Percentiles rank a stretch among this genome's conserved stretches.
These are phyloP conservation scores for Trypanosoma avium DNA, from an alignment of 208 protist species.

Conservation along the genomic window DNA sequence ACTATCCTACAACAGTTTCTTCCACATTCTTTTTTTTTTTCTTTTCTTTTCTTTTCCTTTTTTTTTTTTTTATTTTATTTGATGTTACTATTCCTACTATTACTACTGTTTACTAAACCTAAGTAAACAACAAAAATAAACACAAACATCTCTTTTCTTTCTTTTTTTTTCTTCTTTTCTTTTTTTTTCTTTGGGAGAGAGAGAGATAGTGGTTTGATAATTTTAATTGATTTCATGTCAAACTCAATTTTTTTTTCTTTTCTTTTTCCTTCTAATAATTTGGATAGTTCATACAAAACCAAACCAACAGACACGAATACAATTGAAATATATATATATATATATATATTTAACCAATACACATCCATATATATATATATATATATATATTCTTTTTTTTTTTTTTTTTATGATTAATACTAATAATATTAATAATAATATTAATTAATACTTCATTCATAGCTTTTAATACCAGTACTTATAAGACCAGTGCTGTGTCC, in stretches of 20 bases:
- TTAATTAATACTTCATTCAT: neutral
- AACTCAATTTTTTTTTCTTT: neutral
- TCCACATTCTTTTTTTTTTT: conserved; percentile 6
- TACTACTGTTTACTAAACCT: neutral
- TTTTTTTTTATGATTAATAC: neutral
- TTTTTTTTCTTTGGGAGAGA: neutral
- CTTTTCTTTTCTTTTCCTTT: neutral
- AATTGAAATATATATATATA: neutral
- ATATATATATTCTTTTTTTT: neutral
- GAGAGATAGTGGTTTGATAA: neutral
- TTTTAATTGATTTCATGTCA: neutral
- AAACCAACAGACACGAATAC: conserved; percentile 6
- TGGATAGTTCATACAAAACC: neutral
- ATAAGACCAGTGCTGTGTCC: conserved; percentile 89
- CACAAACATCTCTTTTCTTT: conserved; percentile 1
- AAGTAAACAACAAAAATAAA: neutral
- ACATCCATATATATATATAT: neutral
- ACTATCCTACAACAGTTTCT: no score
- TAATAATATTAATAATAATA: neutral
- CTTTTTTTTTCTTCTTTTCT: conserved; percentile 8
- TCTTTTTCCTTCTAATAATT: neutral
- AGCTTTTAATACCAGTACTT: conserved; percentile 88
- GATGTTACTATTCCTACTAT: neutral
- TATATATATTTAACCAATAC: neutral
- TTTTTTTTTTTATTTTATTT: neutral